Base-by-base conservation (phyloP, 139 green algal genomes). In the Klebsormidium nitens region DNA sequence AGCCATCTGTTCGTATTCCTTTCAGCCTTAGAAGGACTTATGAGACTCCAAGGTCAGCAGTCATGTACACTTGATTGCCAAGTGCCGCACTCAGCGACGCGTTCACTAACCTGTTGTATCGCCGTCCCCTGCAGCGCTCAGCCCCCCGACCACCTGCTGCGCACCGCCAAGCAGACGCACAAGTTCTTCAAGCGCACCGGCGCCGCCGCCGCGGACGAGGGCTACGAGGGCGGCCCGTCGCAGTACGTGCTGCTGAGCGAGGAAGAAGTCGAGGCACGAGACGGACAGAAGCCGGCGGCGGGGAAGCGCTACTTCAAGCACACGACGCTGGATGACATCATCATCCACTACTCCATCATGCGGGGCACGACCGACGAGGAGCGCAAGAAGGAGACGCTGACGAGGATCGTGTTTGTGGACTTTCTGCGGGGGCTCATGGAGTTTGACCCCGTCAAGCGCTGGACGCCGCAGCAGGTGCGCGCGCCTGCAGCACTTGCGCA, bases 221-320 rank as follows among this genome's bases (percentile, higher is more conserved):
- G 37, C 5, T 36, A 35, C 14, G 65, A 35, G 8, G 65, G 37
- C 5, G 36, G 37, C 14, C 42, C 26, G 3, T 73, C 65, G 14
- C 19, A 29, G 4, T 73, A 73, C 65, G 31, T 28, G 29, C 57
- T 73, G 31, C 39, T 66, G 28, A 73, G 28, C 29, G 8, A 36
- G 31, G 40, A 35, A 14, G 65, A 73, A 39, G 37, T 73, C 31
- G 65, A 52, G 31, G 65, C 42, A 35, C 37, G 71, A 69, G 56
- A 69, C 77, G 31, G 40, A 17, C n/a, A n/a, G 28, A 77, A 72
- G 34, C 48, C 66, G 5, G 64, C 42, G 6, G 52, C 39, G 47
- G 72, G 72, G 3, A 79, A 79, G 64, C 36, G 66, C 23, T 79
- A 79, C 37, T 79, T 79, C 37, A 59, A 59, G 47, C 50, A 77